Evolutionary conservation across 2,329 filamentous ascomycete genomes (phyloP).

Genomic region (Phyllosticta citrichinensis): DNA sequence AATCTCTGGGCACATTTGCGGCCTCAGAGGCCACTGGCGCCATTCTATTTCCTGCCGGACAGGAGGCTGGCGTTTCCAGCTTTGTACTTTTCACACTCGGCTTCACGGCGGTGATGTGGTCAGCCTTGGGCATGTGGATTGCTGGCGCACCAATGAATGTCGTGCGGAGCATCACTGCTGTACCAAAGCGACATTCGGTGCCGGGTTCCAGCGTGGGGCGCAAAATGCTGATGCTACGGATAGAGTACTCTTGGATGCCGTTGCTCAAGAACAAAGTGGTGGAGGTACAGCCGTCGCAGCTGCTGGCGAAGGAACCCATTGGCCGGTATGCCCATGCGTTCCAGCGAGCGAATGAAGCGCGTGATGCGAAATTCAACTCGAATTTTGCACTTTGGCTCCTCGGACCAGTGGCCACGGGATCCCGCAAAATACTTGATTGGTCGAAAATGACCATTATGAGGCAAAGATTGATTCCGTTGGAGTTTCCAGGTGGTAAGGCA

Average conservation of each 20-base stretch:
- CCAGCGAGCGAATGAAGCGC: neutral
- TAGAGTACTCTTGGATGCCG: constrained; percentile 3
- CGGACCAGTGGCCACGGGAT: neutral
- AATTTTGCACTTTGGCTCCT: neutral
- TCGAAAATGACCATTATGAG: neutral
- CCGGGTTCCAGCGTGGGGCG: neutral
- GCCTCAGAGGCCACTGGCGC: neutral
- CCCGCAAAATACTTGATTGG: neutral
- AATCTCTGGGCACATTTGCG: neutral
- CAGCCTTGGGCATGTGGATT: constrained; percentile 3
- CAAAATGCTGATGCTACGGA: neutral
- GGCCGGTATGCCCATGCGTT: neutral
- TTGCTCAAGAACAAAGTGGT: neutral
- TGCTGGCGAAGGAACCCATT: constrained; percentile 1
- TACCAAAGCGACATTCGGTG: neutral
- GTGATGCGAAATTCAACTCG: neutral
- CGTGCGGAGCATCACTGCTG: constrained; percentile 1
- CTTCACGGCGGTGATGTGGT: constrained; percentile 5
- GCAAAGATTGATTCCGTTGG: neutral
- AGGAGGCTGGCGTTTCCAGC: neutral
- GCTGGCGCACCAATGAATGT: neutral
- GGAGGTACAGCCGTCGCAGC: neutral
- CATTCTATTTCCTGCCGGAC: neutral
- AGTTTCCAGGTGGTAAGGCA: neutral
- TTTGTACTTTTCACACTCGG: constrained; percentile 4